Percentiles rank a stretch among this genome's conserved stretches.
Conservation (phyloP, 306 rosid species). For the Castanea mollissima region DNA sequence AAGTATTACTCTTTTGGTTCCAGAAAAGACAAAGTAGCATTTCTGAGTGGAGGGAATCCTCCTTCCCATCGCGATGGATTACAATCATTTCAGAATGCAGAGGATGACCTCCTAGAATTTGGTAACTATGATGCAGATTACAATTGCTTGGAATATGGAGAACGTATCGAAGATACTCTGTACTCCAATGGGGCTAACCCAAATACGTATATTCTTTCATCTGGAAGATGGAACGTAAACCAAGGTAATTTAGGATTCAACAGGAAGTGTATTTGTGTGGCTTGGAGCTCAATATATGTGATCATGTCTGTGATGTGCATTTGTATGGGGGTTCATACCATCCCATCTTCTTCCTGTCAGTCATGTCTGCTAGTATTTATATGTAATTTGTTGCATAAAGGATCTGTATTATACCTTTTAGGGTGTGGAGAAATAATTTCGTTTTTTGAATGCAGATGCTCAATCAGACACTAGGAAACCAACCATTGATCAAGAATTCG, state of each 20-base stretch:
- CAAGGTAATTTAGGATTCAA: slow-evolving; percentile 44
- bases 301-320: not conserved
- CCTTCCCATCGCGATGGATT: slow-evolving; percentile 18
- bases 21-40: slow-evolving; percentile 21
- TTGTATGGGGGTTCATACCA: not conserved
- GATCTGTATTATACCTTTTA: not conserved
- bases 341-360: not conserved
- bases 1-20: slow-evolving; percentile 13
- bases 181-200: slow-evolving; percentile 43
- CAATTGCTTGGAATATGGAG: slow-evolving; percentile 32
- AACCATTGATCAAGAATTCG: slow-evolving; percentile 94
- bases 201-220: slow-evolving; percentile 51
- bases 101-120: slow-evolving; percentile 44
- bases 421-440: not conserved
- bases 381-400: not conserved
- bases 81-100: slow-evolving; percentile 32
- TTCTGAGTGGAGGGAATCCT: slow-evolving; percentile 5
- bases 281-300: not conserved
- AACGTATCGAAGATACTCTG: slow-evolving; percentile 42
- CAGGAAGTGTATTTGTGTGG: not conserved
- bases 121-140: slow-evolving; percentile 32
- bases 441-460: slow-evolving; percentile 56
- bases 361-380: not conserved
- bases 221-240: slow-evolving; percentile 58
- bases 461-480: slow-evolving; percentile 56